phyloP scores from a whole-genome alignment of 1,139 yeast species.

The Magnusiomyces starmeri region DNA sequence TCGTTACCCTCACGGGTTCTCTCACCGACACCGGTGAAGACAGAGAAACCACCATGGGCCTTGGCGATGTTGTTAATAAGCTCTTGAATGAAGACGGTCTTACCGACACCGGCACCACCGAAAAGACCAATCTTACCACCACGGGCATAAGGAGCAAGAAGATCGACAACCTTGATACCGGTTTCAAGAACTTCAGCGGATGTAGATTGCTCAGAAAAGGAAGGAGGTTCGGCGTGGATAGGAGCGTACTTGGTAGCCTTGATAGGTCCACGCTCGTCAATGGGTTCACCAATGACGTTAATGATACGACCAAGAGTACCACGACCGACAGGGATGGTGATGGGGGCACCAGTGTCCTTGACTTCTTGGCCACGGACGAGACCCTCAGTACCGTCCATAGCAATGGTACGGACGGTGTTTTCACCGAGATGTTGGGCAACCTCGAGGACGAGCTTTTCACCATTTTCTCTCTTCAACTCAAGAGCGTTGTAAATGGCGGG shows the following conservation, averaged over 20 bases:
- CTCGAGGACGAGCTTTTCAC: conserved; percentile 78
- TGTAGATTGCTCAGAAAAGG: conserved; percentile 94
- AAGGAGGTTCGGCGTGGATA: conserved; percentile 96
- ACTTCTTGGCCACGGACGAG: conserved; percentile 95
- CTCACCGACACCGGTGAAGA: conserved; percentile 99
- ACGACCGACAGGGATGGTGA: conserved; percentile 98
- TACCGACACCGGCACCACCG: conserved; percentile 99
- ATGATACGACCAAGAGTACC: conserved; percentile 98
- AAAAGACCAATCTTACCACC: conserved; percentile 99
- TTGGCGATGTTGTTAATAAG: conserved; percentile 99
- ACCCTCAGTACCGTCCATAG: conserved; percentile 99
- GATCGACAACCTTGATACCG: conserved; percentile 99
- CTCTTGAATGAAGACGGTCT: conserved; percentile 99
- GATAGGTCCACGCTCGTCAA: conserved; percentile 99
- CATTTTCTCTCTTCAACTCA: conserved; percentile 63
- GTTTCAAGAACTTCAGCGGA: conserved; percentile 97
- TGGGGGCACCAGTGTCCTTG: conserved; percentile 94
- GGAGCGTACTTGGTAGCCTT: conserved; percentile 89
- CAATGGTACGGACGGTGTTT: conserved; percentile 99
- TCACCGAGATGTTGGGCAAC: conserved; percentile 99
- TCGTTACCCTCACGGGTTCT: conserved; percentile 99
- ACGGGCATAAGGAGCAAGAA: conserved; percentile 99
- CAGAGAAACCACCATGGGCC: conserved; percentile 99
- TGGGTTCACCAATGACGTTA: conserved; percentile 99
- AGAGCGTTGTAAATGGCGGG: conserved; percentile 97